A percentile compares a stretch with the other conserved stretches of the same genome.
phyloP scores from a whole-genome alignment of 805 yeast species.

The Torulaspora franciscae region DNA sequence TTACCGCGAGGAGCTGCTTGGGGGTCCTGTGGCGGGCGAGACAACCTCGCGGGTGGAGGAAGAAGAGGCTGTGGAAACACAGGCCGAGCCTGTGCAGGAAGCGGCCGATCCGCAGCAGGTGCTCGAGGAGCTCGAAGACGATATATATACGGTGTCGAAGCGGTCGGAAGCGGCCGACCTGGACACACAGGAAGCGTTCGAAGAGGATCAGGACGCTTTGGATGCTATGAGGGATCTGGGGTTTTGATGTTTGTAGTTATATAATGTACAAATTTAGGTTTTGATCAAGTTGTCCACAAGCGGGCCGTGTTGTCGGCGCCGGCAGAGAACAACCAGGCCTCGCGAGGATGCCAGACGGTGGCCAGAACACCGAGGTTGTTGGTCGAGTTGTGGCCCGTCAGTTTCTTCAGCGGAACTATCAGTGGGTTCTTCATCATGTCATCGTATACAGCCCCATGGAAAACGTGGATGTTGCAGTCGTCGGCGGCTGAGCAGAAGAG shows the following conservation, averaged over 20 bases:
- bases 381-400: slow-evolving; percentile 80
- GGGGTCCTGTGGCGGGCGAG: background rate
- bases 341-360: slow-evolving; percentile 93
- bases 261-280: slow-evolving; percentile 9
- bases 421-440: slow-evolving; percentile 85
- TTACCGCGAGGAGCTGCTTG: slow-evolving; percentile 38
- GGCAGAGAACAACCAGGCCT: slow-evolving; percentile 95
- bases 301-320: slow-evolving; percentile 97
- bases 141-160: slow-evolving; percentile 11
- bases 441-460: slow-evolving; percentile 96
- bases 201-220: slow-evolving; percentile 27
- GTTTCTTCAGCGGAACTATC: slow-evolving; percentile 90
- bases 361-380: slow-evolving; percentile 82
- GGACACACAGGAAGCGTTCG: slow-evolving; percentile 14
- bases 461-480: slow-evolving; percentile 87
- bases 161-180: slow-evolving; percentile 1
- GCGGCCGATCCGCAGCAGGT: background rate
- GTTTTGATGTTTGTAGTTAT: slow-evolving; percentile 5
- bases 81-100: background rate
- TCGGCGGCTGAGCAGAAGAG: slow-evolving; percentile 92
- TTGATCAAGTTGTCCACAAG: slow-evolving; percentile 78
- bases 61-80: slow-evolving; percentile 1
- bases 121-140: slow-evolving; percentile 9
- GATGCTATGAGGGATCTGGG: slow-evolving; percentile 27
- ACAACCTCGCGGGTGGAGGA: background rate